Percentiles rank a stretch among this genome's conserved stretches.
phyloP scores from a whole-genome alignment of 768 basidiomycete species.

The Boletus insuetus region DNA sequence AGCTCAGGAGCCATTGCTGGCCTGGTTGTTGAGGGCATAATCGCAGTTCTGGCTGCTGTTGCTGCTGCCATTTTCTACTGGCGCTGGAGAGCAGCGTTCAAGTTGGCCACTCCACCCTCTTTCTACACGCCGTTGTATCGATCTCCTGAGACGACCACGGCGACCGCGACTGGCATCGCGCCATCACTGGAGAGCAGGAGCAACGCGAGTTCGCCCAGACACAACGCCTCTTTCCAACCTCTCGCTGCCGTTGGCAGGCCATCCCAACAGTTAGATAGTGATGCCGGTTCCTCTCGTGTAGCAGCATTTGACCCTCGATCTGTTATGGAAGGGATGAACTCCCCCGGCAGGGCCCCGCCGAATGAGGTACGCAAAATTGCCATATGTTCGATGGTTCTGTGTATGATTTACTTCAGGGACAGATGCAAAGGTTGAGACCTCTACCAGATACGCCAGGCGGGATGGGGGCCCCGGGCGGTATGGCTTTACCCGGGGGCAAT shows the following conservation, averaged over 20 bases:
- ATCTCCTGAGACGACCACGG: conserved; percentile 2
- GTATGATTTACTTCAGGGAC: conserved; percentile 3
- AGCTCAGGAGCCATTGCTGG: conserved; percentile 25
- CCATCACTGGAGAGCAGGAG: conserved; percentile 8
- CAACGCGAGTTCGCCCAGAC: not conserved
- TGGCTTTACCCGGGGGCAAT: not conserved
- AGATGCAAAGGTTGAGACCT: not conserved
- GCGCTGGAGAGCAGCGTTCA: conserved; percentile 21
- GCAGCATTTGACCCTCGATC: not conserved
- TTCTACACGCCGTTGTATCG: conserved; percentile 3
- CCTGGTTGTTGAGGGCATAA: conserved; percentile 13
- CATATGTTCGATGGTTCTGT: not conserved
- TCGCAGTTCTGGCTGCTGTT: conserved; percentile 13
- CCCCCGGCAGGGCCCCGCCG: not conserved
- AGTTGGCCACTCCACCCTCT: not conserved
- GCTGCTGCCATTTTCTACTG: conserved; percentile 20
- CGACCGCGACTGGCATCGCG: not conserved
- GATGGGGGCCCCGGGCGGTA: not conserved
- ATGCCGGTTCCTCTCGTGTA: not conserved
- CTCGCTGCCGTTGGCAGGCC: not conserved
- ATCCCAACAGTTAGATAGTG: not conserved
- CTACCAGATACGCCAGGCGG: conserved; percentile 5
- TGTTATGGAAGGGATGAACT: not conserved
- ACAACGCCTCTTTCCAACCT: not conserved
- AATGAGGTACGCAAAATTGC: conserved; percentile 10